These are phyloP conservation scores for Lachancea thermotolerans DNA, from an alignment of 805 yeast species.

Conservation along the genomic window DNA sequence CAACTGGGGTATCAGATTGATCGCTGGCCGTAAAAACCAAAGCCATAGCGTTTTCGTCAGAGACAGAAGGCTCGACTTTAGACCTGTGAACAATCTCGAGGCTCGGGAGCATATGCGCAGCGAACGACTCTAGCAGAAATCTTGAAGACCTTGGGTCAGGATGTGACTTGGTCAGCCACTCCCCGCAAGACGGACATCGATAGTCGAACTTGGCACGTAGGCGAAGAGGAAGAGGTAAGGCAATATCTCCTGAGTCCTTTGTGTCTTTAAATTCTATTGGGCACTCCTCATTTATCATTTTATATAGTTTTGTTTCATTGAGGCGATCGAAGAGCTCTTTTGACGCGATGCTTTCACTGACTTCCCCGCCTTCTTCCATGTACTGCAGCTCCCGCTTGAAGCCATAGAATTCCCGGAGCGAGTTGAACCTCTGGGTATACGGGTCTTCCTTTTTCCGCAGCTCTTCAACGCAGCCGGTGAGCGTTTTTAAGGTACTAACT, in stretches of 20 bases:
- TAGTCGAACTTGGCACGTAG: conserved; percentile 1
- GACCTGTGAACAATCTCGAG: neutral
- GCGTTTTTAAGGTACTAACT: neutral
- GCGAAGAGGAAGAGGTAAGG: neutral
- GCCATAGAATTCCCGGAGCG: neutral
- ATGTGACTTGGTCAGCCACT: neutral
- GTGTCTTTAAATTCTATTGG: neutral
- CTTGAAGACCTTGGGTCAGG: conserved; percentile 5
- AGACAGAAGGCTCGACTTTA: neutral
- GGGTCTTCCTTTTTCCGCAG: neutral
- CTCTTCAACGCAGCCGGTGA: neutral
- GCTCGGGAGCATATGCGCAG: neutral
- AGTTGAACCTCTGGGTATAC: neutral
- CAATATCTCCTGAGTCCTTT: neutral
- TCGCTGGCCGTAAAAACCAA: conserved; percentile 1
- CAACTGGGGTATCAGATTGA: neutral
- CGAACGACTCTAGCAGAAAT: conserved; percentile 1
- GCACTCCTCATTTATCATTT: conserved; percentile 4
- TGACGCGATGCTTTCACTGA: neutral
- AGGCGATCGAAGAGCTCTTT: neutral
- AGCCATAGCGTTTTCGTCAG: neutral
- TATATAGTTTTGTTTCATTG: neutral
- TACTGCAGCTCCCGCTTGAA: neutral
- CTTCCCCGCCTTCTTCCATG: neutral
- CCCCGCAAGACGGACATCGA: conserved; percentile 2